Percentiles rank a stretch among this genome's conserved stretches.
Conservation (phyloP, 495 filamentous ascomycete genomes). For the Apiosordaria backusii region DNA sequence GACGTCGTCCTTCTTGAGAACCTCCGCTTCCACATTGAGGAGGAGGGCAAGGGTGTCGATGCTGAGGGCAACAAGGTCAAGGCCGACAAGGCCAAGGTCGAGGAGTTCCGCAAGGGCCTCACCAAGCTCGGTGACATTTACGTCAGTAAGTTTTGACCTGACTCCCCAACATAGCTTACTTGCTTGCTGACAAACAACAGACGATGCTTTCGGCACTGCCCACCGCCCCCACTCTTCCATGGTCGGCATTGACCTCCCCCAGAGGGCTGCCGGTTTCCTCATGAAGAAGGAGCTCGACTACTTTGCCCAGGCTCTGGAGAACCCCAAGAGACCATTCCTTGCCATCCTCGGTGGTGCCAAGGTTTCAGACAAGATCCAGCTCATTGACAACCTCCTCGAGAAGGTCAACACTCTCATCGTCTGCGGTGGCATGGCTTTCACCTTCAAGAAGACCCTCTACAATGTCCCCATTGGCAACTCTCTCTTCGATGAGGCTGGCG, state of each 20-base stretch:
- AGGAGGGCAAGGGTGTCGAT: constrained; percentile 93
- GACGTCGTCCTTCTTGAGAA: constrained; percentile 93
- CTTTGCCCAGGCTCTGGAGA: constrained; percentile 95
- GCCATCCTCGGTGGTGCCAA: constrained; percentile 98
- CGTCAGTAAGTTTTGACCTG: constrained; percentile 67
- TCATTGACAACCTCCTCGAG: constrained; percentile 96
- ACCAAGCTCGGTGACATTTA: constrained; percentile 94
- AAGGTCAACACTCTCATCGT: constrained; percentile 97
- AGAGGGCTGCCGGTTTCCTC: constrained; percentile 95
- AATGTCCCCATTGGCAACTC: constrained; percentile 84
- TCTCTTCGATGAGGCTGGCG: constrained; percentile 90
- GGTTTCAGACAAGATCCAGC: constrained; percentile 98
- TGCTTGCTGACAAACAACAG: constrained; percentile 39
- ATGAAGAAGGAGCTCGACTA: constrained; percentile 99
- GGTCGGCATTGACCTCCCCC: constrained; percentile 92
- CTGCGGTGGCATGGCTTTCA: constrained; percentile 98
- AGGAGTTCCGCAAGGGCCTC: constrained; percentile 89
- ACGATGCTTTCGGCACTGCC: constrained; percentile 98
- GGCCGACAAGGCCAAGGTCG: constrained; percentile 88
- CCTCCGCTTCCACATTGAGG: constrained; percentile 94
- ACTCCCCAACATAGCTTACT: neutral
- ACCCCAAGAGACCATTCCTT: constrained; percentile 91
- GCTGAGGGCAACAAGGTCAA: constrained; percentile 94
- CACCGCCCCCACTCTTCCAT: constrained; percentile 98
- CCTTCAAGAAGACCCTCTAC: constrained; percentile 98